Conservation (phyloP, 208 protist species). For the Naegleria gruberi region DNA sequence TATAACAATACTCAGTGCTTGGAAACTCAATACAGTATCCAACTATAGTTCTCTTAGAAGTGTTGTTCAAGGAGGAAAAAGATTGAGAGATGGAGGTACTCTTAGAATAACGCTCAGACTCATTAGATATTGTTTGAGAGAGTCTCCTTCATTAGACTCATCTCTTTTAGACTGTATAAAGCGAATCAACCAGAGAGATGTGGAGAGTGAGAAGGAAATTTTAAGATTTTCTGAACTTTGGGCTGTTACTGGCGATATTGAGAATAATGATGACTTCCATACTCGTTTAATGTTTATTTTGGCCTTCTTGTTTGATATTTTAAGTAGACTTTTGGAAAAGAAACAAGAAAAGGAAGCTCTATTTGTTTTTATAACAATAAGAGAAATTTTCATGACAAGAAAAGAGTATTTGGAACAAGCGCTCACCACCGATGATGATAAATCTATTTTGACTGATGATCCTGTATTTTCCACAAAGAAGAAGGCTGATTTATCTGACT, state of each 20-base stretch:
- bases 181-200: neutral
- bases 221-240: conserved; percentile 14
- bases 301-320: neutral
- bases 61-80: neutral
- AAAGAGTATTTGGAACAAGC: neutral
- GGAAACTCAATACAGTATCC: neutral
- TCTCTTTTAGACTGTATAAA: neutral
- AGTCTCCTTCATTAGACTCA: neutral
- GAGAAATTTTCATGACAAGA: neutral
- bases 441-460: neutral
- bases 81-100: conserved; percentile 9
- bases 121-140: neutral
- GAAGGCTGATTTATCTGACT: neutral
- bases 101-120: conserved; percentile 2
- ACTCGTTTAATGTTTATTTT: conserved; percentile 8
- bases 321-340: neutral
- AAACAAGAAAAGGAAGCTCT: neutral
- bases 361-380: neutral
- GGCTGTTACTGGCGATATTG: conserved; percentile 17
- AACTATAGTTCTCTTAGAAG: neutral
- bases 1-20: neutral
- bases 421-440: neutral
- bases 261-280: conserved; percentile 11
- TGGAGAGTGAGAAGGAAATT: conserved; percentile 20
- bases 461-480: neutral